These are phyloP conservation scores for Vitis vinifera DNA, from an alignment of 164 flowering plant genomes.

Conservation along the genomic window DNA sequence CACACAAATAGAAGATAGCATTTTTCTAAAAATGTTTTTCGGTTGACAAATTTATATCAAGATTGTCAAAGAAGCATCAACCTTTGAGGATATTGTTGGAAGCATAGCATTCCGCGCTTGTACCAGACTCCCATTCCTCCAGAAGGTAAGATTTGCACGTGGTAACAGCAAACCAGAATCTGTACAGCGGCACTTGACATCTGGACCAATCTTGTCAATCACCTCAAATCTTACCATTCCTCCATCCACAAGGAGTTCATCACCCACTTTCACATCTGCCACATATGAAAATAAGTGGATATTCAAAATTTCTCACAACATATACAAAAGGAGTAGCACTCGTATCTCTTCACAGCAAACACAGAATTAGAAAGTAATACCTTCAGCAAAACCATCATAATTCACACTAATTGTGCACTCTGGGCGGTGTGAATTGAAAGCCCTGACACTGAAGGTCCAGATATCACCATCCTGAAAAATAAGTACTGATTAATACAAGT, in stretches of 20 bases:
- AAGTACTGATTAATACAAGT: no score
- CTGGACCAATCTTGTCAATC: conserved; percentile 95
- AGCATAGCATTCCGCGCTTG: conserved; percentile 95
- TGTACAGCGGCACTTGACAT: conserved; percentile 87
- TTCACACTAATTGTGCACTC: conserved; percentile 84
- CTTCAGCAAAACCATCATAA: conserved; percentile 99
- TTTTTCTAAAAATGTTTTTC: no score
- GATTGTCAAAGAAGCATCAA: conserved; percentile 18
- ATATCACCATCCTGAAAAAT: conserved; percentile 80
- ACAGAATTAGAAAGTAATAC: conserved; percentile 20
- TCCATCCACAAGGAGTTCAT: conserved; percentile 96
- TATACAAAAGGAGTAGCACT: no score
- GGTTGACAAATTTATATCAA: no score
- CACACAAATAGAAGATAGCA: no score
- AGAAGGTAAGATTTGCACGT: conserved; percentile 93
- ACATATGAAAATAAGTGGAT: no score
- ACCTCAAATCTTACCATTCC: conserved; percentile 99
- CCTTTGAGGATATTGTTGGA: conserved; percentile 98
- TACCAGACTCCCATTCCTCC: conserved; percentile 89
- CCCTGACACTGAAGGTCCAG: conserved; percentile 93
- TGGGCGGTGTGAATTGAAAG: conserved; percentile 71
- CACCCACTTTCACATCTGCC: conserved; percentile 87
- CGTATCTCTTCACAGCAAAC: no score
- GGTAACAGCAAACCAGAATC: conserved; percentile 95
- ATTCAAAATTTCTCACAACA: no score